Conservation (phyloP, 1,284 basidiomycete species). For the Pholiota adiposa region DNA sequence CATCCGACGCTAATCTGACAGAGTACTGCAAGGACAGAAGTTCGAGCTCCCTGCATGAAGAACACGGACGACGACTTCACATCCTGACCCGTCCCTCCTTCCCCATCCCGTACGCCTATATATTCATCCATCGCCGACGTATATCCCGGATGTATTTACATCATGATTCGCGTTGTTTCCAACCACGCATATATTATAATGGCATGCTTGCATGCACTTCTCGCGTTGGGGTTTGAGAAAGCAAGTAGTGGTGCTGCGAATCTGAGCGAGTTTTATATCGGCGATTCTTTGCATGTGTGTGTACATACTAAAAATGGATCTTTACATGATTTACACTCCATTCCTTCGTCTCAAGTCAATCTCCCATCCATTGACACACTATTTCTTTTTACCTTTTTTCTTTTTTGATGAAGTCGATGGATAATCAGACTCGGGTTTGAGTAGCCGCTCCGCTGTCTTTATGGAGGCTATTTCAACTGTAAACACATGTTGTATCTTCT, state of each 20-base stretch:
- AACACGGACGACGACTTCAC: not conserved
- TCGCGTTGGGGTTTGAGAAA: not conserved
- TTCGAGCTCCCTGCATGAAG: slow-evolving; percentile 76
- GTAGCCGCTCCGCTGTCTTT: too few relatives aligned
- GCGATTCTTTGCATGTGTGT: too few relatives aligned
- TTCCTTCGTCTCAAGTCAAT: too few relatives aligned
- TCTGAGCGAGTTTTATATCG: too few relatives aligned
- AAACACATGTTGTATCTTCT: too few relatives aligned
- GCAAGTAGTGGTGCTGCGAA: not conserved
- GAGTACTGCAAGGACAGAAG: slow-evolving; percentile 76
- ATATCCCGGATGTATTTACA: slow-evolving; percentile 3
- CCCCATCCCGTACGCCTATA: not conserved
- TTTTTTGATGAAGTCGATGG: too few relatives aligned
- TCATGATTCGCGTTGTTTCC: slow-evolving; percentile 3
- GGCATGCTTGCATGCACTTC: not conserved
- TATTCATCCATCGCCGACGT: not conserved
- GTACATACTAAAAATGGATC: too few relatives aligned
- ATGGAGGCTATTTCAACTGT: too few relatives aligned
- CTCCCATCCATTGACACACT: too few relatives aligned
- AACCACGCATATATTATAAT: not conserved
- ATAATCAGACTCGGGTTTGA: too few relatives aligned
- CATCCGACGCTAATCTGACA: slow-evolving; percentile 27
- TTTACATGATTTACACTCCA: too few relatives aligned
- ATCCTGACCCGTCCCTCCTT: not conserved
- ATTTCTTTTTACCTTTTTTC: not conserved